Base-by-base conservation (phyloP, 257 asterid species). In the Lycium ferocissimum region DNA sequence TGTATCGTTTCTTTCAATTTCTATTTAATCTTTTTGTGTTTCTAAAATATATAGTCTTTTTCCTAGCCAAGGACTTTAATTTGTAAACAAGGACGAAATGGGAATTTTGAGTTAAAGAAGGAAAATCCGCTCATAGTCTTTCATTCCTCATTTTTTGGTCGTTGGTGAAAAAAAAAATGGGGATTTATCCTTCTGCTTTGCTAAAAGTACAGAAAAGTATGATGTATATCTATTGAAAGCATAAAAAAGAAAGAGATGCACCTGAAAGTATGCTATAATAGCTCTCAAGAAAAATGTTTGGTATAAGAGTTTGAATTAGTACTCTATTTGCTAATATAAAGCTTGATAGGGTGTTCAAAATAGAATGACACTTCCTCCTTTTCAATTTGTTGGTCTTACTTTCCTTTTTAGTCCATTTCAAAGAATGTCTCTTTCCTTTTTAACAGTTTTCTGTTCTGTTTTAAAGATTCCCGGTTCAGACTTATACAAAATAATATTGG, bases 81-180 rank as follows among this genome's bases (percentile, higher is more conserved):
- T 69, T 38, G 78, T 69, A 38, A 69, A 37, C 53, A 37, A 38
- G 14, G 49, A 67, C 37, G 15, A 66, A 67, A 69, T 69, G 76
- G 76, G 14, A 69, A 69, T 69, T 69, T 69, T 37, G 51, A 69
- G 75, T 47, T 67, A 58, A 58, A 58, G 78, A 70, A 70, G 78
- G 38, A 3, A 70, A 70, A 70, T 38, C 78, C 78, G 14, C 53
- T 70, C 26, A 38, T 70, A 7, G 7, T 26, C 40, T 66, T 33
- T 66, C 17, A 33, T 33, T 11, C 10, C 20, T 54, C 18, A 12
- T 54, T 12, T 53, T 13, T 54, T 54, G 59, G 13, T 49, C 49
- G 15, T 67, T 37, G 49, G 49, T 9, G 7, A 18, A 22, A 7
- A 6, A 18, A 22, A 7, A 6, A 49, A 11, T 10, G 20, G 40